Conservation (phyloP, 768 basidiomycete genomes). For the Phylloporus rhodoxanthus region DNA sequence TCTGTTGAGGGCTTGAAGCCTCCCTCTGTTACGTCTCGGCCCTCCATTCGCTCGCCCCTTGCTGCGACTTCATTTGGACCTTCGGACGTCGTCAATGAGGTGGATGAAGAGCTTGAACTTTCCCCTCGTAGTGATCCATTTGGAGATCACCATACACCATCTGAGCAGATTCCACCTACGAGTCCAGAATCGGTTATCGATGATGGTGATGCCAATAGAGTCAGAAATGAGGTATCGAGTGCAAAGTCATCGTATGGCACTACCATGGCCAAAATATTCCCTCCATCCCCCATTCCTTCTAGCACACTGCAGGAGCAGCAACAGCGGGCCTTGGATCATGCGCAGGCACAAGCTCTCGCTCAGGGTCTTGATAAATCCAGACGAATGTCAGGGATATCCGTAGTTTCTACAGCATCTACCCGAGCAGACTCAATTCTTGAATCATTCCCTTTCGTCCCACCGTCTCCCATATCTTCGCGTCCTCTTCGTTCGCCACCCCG, state of each 20-base stretch:
- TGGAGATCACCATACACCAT: slow-evolving; percentile 45
- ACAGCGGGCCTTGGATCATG: slow-evolving; percentile 52
- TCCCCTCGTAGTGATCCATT: slow-evolving; percentile 49
- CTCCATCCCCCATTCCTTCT: slow-evolving; percentile 35
- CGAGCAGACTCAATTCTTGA: slow-evolving; percentile 81
- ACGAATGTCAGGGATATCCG: slow-evolving; percentile 60
- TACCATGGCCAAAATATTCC: slow-evolving; percentile 57
- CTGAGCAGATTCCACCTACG: slow-evolving; percentile 32
- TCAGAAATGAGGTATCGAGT: slow-evolving; percentile 50
- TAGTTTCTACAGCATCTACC: slow-evolving; percentile 61
- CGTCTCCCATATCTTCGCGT: slow-evolving; percentile 80
- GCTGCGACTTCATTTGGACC: slow-evolving; percentile 70
- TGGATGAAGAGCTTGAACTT: slow-evolving; percentile 27
- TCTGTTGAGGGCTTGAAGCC: slow-evolving; percentile 38
- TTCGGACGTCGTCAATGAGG: slow-evolving; percentile 53
- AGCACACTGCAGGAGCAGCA: slow-evolving; percentile 59
- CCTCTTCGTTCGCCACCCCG: slow-evolving; percentile 70
- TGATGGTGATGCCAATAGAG: slow-evolving; percentile 60
- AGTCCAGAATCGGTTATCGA: slow-evolving; percentile 54
- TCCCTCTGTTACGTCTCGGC: slow-evolving; percentile 34
- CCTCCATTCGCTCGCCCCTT: slow-evolving; percentile 57
- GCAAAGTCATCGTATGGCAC: slow-evolving; percentile 48
- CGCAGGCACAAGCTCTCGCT: slow-evolving; percentile 54
- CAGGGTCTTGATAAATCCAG: slow-evolving; percentile 43
- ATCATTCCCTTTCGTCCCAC: slow-evolving; percentile 85